Conservation (phyloP, 352 stramenopile species). For the Phytophthora quininea region DNA sequence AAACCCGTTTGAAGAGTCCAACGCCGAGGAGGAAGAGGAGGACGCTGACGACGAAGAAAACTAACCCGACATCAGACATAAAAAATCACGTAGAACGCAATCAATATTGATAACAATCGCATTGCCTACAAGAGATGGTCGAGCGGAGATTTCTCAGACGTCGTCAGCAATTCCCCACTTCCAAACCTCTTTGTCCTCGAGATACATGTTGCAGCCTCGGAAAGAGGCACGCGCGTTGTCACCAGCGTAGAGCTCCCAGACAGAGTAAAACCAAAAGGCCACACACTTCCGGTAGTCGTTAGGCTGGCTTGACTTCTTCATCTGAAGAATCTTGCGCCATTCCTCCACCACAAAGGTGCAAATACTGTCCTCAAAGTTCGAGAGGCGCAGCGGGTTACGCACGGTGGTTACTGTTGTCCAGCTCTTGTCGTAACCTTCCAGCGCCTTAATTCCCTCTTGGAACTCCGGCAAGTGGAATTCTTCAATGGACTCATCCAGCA, state of each 20-base stretch:
- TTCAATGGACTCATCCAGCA: conserved; percentile 69
- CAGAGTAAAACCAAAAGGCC: conserved; percentile 88
- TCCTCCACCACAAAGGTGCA: conserved; percentile 75
- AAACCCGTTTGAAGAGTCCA: conserved; percentile 39
- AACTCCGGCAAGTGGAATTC: conserved; percentile 77
- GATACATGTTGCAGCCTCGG: conserved; percentile 86
- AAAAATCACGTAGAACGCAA: too few relatives aligned
- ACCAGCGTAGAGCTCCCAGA: conserved; percentile 83
- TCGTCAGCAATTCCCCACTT: conserved; percentile 34
- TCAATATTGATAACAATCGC: too few relatives aligned
- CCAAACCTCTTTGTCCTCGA: conserved; percentile 69
- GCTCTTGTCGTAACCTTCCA: conserved; percentile 86
- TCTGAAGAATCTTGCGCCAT: conserved; percentile 72
- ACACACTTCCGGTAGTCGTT: conserved; percentile 90
- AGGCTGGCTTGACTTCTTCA: conserved; percentile 86
- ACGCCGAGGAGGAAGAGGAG: conserved; percentile 14
- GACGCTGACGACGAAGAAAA: conserved; percentile 18
- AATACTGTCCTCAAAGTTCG: conserved; percentile 76
- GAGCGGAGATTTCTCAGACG: conserved; percentile 42
- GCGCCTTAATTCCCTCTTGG: conserved; percentile 69
- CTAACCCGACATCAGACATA: too few relatives aligned
- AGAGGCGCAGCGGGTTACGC: conserved; percentile 74
- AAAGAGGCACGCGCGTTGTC: conserved; percentile 77
- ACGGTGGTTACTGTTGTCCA: conserved; percentile 81
- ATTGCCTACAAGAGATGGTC: too few relatives aligned